Evolutionary conservation across 441 rosid genomes (phyloP), one percentile per base, ranked within the genome.

Genomic region (Adansonia gregorii): DNA sequence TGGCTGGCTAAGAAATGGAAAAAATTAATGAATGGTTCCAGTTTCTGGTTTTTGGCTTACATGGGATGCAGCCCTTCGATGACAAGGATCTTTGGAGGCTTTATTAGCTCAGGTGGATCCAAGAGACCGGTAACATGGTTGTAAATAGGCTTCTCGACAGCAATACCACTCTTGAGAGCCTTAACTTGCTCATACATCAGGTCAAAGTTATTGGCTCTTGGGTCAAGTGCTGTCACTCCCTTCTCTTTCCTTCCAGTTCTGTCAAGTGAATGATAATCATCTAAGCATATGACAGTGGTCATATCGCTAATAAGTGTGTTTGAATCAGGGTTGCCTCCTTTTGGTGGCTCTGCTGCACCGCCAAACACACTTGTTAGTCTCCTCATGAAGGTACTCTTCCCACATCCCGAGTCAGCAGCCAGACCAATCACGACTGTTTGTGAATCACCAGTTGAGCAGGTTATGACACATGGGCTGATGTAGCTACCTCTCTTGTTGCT

Each of bases 11-110:
- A 64, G 71, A 70, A 43, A 43, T 6, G 8, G 19, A 24, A 3
- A 49, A 43, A 46, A 58, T n/a, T 2, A 41, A 52, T 63, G 52
- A 39, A 67, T 46, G 46, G 66, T 15, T 31, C 27, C 41, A 14
- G 51, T 12, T 41, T 72, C 31, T 35, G 55, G 63, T 12, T 67
- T 51, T 49, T 31, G 14, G 10, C 97, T 92, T 88, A 95, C 99
- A 95, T 95, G 61, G 99, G 99, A 75, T 95, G 99, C 77, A 95
- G 85, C 15, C 99, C 99, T 90, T 95, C 99, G 76, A 95, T 95
- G 76, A 95, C 97, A 43, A 92, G 94, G 83, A 95, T 94, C 92
- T 90, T 95, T 14, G 99, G 99, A 58, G 99, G 97, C 55, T 91
- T 89, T 73, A 89, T 94, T 78, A 89, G 88, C 86, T 95, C 99